Conservation (phyloP, 2,329 filamentous ascomycete species). For the Arthrobotrys musiformis region DNA sequence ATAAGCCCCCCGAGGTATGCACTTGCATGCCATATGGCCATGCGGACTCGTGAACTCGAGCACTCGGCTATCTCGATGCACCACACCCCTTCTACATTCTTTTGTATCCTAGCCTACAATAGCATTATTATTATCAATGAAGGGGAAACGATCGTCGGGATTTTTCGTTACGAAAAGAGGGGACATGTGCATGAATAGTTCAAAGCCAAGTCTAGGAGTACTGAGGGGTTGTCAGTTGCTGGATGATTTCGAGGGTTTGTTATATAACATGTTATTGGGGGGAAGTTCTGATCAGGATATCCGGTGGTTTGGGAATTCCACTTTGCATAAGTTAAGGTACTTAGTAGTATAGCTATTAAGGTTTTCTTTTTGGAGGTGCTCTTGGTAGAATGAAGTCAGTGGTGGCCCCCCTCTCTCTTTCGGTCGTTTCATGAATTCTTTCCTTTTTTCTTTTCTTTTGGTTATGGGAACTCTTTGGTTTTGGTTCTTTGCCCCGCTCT, state of each 20-base stretch:
- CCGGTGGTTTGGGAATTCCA: slow-evolving; percentile 3
- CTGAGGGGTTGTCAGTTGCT: slow-evolving; percentile 16
- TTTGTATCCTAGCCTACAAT: not conserved
- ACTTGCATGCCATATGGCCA: no score
- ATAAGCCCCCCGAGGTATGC: no score
- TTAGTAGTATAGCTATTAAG: no score
- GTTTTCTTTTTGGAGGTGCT: not conserved
- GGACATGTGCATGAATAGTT: not conserved
- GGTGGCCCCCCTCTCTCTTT: not conserved
- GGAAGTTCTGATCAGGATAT: slow-evolving; percentile 4
- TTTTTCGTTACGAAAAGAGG: slow-evolving; percentile 3
- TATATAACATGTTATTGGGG: no score
- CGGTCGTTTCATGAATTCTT: not conserved
- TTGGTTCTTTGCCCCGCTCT: no score
- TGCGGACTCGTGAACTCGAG: slow-evolving; percentile 34
- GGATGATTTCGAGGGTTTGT: slow-evolving; percentile 8
- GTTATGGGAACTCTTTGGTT: not conserved
- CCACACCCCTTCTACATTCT: not conserved
- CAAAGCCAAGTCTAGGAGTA: not conserved
- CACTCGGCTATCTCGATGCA: slow-evolving; percentile 29
- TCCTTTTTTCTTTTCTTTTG: not conserved
- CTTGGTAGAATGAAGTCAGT: no score
- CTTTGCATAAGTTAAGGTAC: not conserved
- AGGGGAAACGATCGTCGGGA: slow-evolving; percentile 3
- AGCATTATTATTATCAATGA: not conserved